Evolutionary conservation across 2,329 filamentous ascomycete species (phyloP).

Genomic region (Microdochium nivale): DNA sequence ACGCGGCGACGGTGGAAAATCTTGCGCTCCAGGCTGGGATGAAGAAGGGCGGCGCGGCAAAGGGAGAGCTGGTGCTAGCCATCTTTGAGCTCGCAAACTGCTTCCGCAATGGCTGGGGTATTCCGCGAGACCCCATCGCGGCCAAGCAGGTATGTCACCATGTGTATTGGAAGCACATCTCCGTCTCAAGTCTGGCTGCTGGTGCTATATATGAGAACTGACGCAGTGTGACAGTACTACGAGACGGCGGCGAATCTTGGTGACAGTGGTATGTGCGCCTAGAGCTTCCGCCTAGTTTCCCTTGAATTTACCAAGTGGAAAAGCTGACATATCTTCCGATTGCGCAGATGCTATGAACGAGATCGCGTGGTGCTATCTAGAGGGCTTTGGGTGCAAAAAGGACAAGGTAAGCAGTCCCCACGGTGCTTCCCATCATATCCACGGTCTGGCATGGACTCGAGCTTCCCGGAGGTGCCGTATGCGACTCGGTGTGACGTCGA

Average conservation of each 20-base stretch:
- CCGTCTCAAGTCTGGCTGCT: constrained; percentile 98
- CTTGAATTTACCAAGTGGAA: neutral
- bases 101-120: constrained; percentile 92
- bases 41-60: constrained; percentile 88
- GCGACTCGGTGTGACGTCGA: neutral
- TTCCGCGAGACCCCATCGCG: constrained; percentile 75
- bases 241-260: constrained; percentile 95
- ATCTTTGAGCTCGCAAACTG: constrained; percentile 93
- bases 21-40: constrained; percentile 78
- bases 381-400: constrained; percentile 96
- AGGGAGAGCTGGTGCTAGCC: constrained; percentile 90
- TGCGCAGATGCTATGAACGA: constrained; percentile 88
- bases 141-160: constrained; percentile 55
- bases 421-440: neutral
- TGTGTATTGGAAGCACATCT: constrained; percentile 30
- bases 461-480: neutral
- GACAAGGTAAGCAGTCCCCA: constrained; percentile 73
- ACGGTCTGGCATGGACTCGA: constrained; percentile 11
- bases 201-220: constrained; percentile 70
- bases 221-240: constrained; percentile 61
- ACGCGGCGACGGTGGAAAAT: constrained; percentile 80
- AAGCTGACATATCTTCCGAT: constrained; percentile 17
- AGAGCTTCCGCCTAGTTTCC: constrained; percentile 1
- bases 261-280: constrained; percentile 56
- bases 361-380: constrained; percentile 87